phyloP scores from a whole-genome alignment of 2,329 filamentous ascomycete genomes.

The Aspergillus pseudotamarii region DNA sequence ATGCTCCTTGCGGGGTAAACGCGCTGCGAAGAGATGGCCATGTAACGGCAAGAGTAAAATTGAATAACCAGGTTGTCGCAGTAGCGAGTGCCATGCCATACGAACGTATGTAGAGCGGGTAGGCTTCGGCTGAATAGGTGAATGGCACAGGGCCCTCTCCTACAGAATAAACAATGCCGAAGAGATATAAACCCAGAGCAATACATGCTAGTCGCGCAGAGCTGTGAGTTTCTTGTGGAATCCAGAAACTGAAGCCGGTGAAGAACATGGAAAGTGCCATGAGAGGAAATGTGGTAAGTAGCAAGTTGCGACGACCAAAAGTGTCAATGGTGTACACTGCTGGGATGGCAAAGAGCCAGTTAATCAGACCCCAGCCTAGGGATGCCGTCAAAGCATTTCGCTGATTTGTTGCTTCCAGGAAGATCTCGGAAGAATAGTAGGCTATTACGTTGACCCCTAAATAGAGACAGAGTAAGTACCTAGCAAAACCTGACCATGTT shows the following conservation, averaged over 20 bases:
- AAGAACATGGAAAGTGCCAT: conserved; percentile 60
- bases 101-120: conserved; percentile 64
- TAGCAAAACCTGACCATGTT: neutral
- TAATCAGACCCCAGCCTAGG: conserved; percentile 64
- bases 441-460: conserved; percentile 54
- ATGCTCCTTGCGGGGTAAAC: conserved; percentile 56
- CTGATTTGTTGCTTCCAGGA: conserved; percentile 42
- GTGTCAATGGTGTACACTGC: conserved; percentile 70
- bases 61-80: conserved; percentile 64
- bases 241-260: conserved; percentile 57
- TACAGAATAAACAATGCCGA: conserved; percentile 52
- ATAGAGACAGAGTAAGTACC: neutral
- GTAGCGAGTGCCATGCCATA: conserved; percentile 67
- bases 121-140: conserved; percentile 69
- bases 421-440: conserved; percentile 63
- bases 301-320: conserved; percentile 65
- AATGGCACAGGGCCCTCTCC: conserved; percentile 68
- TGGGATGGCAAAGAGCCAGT: conserved; percentile 66
- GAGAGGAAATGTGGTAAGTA: conserved; percentile 66
- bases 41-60: conserved; percentile 55
- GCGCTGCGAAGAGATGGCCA: conserved; percentile 55
- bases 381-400: conserved; percentile 59
- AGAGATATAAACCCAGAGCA: conserved; percentile 47
- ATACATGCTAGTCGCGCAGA: conserved; percentile 45
- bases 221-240: conserved; percentile 41